Evolutionary conservation across 441 rosid genomes (phyloP).

Genomic region (Euphorbia schlechtendalii): DNA sequence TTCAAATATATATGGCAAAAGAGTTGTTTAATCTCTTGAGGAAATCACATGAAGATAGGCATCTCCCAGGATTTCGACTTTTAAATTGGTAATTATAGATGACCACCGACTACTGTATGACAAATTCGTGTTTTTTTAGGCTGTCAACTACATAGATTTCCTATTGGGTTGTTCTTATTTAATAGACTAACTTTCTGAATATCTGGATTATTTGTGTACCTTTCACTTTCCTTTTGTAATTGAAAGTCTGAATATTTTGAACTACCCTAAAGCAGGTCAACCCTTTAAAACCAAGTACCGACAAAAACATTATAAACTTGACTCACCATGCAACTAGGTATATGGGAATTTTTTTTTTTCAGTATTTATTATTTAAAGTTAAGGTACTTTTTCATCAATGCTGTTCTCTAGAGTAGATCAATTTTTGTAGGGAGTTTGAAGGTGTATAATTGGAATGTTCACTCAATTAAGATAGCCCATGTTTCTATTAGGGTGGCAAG

Average conservation of each 20-base stretch:
- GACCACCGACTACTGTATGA: neutral
- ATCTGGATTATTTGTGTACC: too few relatives aligned
- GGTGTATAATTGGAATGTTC: neutral
- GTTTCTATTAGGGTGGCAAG: neutral
- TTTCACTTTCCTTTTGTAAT: too few relatives aligned
- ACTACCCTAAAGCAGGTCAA: too few relatives aligned
- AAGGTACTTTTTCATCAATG: neutral
- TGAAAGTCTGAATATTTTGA: too few relatives aligned
- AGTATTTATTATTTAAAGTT: neutral
- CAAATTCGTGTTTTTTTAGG: neutral
- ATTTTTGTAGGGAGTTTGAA: neutral
- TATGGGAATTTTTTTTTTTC: neutral
- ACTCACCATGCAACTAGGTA: neutral
- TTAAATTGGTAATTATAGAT: constrained; percentile 59
- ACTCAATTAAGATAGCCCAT: neutral
- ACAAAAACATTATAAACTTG: neutral
- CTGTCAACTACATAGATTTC: neutral
- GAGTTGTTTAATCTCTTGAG: constrained; percentile 80
- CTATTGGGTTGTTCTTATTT: neutral
- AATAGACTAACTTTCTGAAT: neutral
- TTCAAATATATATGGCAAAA: constrained; percentile 83
- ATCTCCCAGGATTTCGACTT: constrained; percentile 85
- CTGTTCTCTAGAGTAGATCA: neutral
- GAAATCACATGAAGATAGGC: constrained; percentile 72
- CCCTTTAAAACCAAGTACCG: too few relatives aligned